Percentiles rank a stretch among this genome's conserved stretches.
These are phyloP conservation scores for Pseudopyrenochaeta lycopersici DNA, from an alignment of 2,329 filamentous ascomycete species.

Conservation along the genomic window DNA sequence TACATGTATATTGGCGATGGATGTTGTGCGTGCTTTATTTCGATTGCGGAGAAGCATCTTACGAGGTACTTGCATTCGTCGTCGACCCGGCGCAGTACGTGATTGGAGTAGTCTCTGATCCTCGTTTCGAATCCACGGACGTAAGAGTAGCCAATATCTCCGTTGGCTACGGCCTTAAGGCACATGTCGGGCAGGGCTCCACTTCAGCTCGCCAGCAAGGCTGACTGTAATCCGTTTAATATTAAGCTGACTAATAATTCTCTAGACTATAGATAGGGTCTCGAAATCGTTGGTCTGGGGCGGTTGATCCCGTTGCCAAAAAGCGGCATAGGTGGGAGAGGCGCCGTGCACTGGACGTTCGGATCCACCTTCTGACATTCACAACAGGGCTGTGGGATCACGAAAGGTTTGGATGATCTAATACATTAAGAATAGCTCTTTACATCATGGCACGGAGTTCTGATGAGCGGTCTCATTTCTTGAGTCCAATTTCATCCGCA, in stretches of 20 bases:
- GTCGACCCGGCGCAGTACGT: not conserved
- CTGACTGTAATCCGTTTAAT: not conserved
- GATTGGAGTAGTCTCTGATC: not conserved
- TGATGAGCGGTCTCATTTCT: conserved; percentile 2
- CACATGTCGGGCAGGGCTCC: not conserved
- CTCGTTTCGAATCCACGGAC: not conserved
- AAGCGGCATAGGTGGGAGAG: not conserved
- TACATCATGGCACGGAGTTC: too few species aligned
- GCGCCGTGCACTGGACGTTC: not conserved
- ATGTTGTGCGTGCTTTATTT: not conserved
- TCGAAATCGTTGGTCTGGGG: not conserved
- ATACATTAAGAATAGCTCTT: not conserved
- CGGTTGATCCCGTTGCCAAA: not conserved
- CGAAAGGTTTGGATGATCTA: not conserved
- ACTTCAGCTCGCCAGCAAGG: not conserved
- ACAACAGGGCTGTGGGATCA: not conserved
- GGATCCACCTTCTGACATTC: not conserved
- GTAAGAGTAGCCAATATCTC: not conserved
- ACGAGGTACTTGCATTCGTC: not conserved
- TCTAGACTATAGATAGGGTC: not conserved
- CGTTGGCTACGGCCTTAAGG: not conserved
- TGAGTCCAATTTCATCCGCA: conserved; percentile 40
- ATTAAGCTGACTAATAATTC: not conserved
- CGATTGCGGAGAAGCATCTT: too few species aligned
- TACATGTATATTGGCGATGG: not conserved